Percentiles rank a stretch among this genome's conserved stretches.
Conservation (phyloP, 768 basidiomycete species). For the Tylopilus vinaceipallidus region DNA sequence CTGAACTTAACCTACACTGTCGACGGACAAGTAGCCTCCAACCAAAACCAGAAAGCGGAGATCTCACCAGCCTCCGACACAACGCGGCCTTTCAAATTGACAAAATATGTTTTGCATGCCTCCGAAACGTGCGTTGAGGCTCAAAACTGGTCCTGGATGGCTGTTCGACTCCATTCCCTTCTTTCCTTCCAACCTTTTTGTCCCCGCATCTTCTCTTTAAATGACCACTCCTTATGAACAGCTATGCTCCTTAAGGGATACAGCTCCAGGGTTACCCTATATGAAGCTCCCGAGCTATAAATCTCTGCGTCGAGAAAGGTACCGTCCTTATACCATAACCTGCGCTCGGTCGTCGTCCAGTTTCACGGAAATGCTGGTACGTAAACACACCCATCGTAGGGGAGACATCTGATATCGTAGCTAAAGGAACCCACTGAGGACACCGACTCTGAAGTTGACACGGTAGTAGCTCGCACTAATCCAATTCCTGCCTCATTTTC, state of each 20-base stretch:
- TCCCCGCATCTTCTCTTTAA: background rate
- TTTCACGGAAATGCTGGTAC: conserved; percentile 10
- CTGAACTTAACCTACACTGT: conserved; percentile 11
- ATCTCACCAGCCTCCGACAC: conserved; percentile 16
- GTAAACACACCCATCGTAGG: background rate
- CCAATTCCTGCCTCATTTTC: conserved; percentile 7
- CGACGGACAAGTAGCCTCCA: conserved; percentile 13
- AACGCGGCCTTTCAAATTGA: conserved; percentile 26
- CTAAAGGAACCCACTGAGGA: conserved; percentile 16
- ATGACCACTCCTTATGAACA: conserved; percentile 24
- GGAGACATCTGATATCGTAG: conserved; percentile 4
- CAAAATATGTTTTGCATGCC: conserved; percentile 20
- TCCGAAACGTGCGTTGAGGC: conserved; percentile 23
- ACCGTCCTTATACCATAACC: conserved; percentile 21
- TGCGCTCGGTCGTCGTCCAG: background rate
- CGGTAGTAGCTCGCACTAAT: background rate
- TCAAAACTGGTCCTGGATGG: conserved; percentile 16
- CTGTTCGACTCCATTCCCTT: background rate
- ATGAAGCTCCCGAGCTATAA: conserved; percentile 25
- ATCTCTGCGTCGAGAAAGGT: conserved; percentile 15
- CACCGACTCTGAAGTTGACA: conserved; percentile 5
- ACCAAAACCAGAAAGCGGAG: conserved; percentile 26
- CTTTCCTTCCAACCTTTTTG: background rate
- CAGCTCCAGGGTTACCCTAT: conserved; percentile 7
- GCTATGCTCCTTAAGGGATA: conserved; percentile 6